A percentile compares a stretch with the other conserved stretches of the same genome.
These are phyloP conservation scores for Saccharomycopsis sp. DNA, from an alignment of 805 yeast genomes.

Conservation along the genomic window DNA sequence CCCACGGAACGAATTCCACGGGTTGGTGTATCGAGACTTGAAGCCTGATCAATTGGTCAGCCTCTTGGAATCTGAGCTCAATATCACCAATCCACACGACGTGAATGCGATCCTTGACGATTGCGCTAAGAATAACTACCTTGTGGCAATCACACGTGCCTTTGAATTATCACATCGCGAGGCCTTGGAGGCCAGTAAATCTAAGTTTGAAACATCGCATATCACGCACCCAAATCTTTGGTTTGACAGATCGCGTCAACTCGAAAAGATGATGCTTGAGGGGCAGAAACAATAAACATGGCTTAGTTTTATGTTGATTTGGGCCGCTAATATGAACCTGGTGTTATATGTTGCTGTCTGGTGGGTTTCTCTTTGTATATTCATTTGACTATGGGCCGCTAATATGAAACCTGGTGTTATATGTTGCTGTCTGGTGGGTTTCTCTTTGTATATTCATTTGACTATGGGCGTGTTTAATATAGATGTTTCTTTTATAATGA, in stretches of 20 bases:
- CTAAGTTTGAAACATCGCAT: slow-evolving; percentile 44
- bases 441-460: too few relatives aligned
- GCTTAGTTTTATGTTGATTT: too few relatives aligned
- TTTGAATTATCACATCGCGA: slow-evolving; percentile 65
- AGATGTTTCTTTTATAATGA: too few relatives aligned
- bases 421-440: too few relatives aligned
- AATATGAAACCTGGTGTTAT: too few relatives aligned
- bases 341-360: too few relatives aligned
- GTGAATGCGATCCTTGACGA: slow-evolving; percentile 60
- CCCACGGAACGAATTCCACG: slow-evolving; percentile 65
- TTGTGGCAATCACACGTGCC: slow-evolving; percentile 84
- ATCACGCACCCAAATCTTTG: slow-evolving; percentile 86
- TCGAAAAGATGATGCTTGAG: slow-evolving; percentile 31
- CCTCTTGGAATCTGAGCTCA: slow-evolving; percentile 52
- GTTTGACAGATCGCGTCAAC: slow-evolving; percentile 66
- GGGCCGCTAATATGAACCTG: too few relatives aligned
- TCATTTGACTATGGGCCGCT: too few relatives aligned
- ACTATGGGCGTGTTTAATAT: too few relatives aligned
- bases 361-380: too few relatives aligned
- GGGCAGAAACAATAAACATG: neutral
- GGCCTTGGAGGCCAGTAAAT: slow-evolving; percentile 33
- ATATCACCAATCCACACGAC: slow-evolving; percentile 42
- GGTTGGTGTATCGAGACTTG: slow-evolving; percentile 87
- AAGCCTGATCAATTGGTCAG: slow-evolving; percentile 52
- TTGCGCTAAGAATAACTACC: slow-evolving; percentile 62